Conservation (phyloP, 306 rosid species). For the peach (Prunus persica) region DNA sequence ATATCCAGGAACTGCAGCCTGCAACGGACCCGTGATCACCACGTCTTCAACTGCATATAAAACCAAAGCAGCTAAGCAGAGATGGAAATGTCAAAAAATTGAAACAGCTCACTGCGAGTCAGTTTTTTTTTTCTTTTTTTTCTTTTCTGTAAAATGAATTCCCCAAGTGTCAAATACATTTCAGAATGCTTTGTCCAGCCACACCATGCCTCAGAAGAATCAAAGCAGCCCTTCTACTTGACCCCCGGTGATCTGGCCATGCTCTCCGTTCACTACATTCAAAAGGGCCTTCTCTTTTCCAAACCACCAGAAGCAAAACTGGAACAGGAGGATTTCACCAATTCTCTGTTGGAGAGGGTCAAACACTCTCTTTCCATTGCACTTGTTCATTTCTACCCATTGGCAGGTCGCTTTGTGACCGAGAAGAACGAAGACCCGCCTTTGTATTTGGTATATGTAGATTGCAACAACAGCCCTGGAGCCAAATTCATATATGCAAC, state of each 20-base stretch:
- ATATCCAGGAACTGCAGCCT: background rate
- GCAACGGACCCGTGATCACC: no score
- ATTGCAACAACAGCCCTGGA: slow-evolving; percentile 35
- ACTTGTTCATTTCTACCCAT: slow-evolving; percentile 62
- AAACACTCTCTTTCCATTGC: slow-evolving; percentile 48
- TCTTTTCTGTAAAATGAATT: background rate
- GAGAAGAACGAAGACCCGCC: slow-evolving; percentile 21
- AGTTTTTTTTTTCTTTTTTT: no score
- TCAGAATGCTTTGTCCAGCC: slow-evolving; percentile 41
- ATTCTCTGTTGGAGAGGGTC: slow-evolving; percentile 32
- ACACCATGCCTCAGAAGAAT: slow-evolving; percentile 8
- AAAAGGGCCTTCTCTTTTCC: slow-evolving; percentile 61
- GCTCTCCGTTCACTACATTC: slow-evolving; percentile 54
- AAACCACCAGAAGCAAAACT: slow-evolving; percentile 31
- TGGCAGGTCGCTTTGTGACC: slow-evolving; percentile 50
- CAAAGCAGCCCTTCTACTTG: slow-evolving; percentile 35
- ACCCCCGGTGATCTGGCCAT: slow-evolving; percentile 42
- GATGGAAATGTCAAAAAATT: background rate
- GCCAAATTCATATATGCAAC: slow-evolving; percentile 52
- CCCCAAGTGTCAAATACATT: slow-evolving; percentile 6
- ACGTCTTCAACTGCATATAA: no score
- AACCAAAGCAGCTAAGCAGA: background rate
- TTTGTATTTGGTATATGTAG: slow-evolving; percentile 37
- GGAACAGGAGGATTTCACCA: slow-evolving; percentile 16
- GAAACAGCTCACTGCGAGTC: background rate